Percentiles rank a stretch among this genome's conserved stretches.
These are phyloP conservation scores for Echria macrotheca DNA, from an alignment of 495 filamentous ascomycete species.

Conservation along the genomic window DNA sequence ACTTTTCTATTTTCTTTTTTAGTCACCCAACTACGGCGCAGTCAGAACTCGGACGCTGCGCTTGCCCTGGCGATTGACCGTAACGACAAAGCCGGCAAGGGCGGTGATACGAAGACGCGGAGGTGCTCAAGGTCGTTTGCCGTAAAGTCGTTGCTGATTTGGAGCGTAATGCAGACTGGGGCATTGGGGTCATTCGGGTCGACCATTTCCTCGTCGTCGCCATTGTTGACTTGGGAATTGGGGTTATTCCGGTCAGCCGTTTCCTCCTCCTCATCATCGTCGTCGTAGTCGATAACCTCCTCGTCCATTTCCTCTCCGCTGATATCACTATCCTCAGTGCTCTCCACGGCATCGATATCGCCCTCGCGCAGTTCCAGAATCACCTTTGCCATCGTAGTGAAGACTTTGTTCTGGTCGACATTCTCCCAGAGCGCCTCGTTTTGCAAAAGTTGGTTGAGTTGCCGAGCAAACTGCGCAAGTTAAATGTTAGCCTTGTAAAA, in stretches of 20 bases:
- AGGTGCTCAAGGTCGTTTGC: not conserved
- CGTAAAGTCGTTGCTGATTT: not conserved
- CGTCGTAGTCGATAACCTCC: not conserved
- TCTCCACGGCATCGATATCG: conserved; percentile 1
- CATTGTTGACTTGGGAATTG: no score
- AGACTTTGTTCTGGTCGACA: not conserved
- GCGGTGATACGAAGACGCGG: not conserved
- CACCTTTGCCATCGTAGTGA: conserved; percentile 2
- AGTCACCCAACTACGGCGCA: no score
- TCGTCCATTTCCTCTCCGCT: conserved; percentile 1
- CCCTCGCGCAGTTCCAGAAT: conserved; percentile 2
- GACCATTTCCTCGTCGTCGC: no score
- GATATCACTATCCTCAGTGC: conserved; percentile 1
- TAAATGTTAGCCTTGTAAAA: conserved; percentile 7
- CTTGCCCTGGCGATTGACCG: not conserved
- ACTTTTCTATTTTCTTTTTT: no score
- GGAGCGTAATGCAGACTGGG: not conserved
- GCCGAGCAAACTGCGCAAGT: conserved; percentile 4
- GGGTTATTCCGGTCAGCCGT: no score
- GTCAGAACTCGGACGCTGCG: not conserved
- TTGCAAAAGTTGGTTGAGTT: conserved; percentile 4
- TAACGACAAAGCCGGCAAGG: not conserved
- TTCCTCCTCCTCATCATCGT: not conserved
- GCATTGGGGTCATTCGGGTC: conserved; percentile 1
- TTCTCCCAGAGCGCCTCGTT: conserved; percentile 6